Base-by-base conservation (phyloP, 164 flowering plant genomes). In the Stephania yunnanensis region DNA sequence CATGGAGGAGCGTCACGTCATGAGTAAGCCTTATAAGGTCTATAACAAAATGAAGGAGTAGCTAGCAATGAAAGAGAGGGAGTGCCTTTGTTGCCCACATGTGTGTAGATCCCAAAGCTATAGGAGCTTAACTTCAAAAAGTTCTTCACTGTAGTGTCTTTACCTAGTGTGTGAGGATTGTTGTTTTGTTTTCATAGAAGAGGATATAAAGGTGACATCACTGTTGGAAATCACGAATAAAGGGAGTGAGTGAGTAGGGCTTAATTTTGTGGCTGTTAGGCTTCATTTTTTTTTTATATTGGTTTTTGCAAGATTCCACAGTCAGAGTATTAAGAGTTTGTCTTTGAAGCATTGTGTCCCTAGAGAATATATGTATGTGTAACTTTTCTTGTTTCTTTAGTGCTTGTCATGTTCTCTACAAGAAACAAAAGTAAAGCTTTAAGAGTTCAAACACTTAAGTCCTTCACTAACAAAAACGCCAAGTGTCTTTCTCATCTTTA, bases 181-280 rank as follows among this genome's bases (percentile, higher is more conserved):
- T 65, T 12, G 17, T 11, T 22, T 17, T 64, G 44, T 48, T 48
- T 65, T 48, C 64, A 46, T 46, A 12, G 46, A 64, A 64, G 53
- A 17, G 25, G 71, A 74, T 68, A 71, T 50, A 78, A 74, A 78
- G 80, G 76, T 70, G 77, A 78, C 50, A 30, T 78, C 19, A 63
- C 69, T 74, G 77, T 53, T 66, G 55, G 36, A 48, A 46, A 63
- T 71, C 70, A 79, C 72, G 79, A 76, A 73, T 75, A 31, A 31
- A 42, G 73, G 30, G 58, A 44, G 44, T 25, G 44, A 55, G 73
- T 17, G 44, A 73, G 72, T 22, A 67, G 36, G 70, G 36, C 50
- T 70, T 25, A 25, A 25, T 25, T 73, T 76, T 79, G 69, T 66
- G 70, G 64, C 61, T 61, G 12, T 73, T 25, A 17, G 42, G 7